These are phyloP conservation scores for Aspergillus saccharolyticus DNA, from an alignment of 495 filamentous ascomycete genomes.

Conservation along the genomic window DNA sequence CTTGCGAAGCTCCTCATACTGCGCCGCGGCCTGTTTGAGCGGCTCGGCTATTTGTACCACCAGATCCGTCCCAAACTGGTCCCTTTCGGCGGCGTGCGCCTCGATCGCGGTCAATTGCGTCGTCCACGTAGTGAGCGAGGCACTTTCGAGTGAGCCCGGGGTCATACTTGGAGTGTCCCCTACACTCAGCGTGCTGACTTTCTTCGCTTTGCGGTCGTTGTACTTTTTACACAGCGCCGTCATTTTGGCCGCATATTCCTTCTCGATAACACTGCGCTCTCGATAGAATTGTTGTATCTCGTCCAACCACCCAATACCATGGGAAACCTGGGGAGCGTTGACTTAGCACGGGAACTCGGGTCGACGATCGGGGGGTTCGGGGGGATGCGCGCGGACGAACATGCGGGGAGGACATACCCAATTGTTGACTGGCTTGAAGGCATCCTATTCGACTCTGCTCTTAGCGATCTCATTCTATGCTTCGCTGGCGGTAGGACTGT, in stretches of 20 bases:
- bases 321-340: constrained; percentile 53
- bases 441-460: constrained; percentile 56
- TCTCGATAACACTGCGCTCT: constrained; percentile 88
- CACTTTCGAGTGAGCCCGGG: constrained; percentile 91
- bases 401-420: constrained; percentile 57
- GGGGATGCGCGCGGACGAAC: constrained; percentile 14
- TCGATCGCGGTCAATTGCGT: constrained; percentile 88
- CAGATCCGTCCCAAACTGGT: constrained; percentile 72
- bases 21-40: constrained; percentile 60
- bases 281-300: constrained; percentile 97
- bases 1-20: constrained; percentile 91
- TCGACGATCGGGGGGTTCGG: constrained; percentile 14
- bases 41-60: constrained; percentile 77
- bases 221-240: constrained; percentile 87
- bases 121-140: constrained; percentile 94
- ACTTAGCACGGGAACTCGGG: constrained; percentile 23
- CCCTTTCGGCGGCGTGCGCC: constrained; percentile 81
- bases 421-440: constrained; percentile 86
- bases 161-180: constrained; percentile 91
- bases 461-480: not conserved
- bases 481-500: not conserved
- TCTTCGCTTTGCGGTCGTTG: constrained; percentile 92
- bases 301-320: constrained; percentile 90
- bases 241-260: constrained; percentile 88
- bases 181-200: constrained; percentile 82